A percentile compares a stretch with the other conserved stretches of the same genome.
These are phyloP conservation scores for Fallopia convolvulus DNA, from an alignment of 148 eudicot genomes.

Conservation along the genomic window DNA sequence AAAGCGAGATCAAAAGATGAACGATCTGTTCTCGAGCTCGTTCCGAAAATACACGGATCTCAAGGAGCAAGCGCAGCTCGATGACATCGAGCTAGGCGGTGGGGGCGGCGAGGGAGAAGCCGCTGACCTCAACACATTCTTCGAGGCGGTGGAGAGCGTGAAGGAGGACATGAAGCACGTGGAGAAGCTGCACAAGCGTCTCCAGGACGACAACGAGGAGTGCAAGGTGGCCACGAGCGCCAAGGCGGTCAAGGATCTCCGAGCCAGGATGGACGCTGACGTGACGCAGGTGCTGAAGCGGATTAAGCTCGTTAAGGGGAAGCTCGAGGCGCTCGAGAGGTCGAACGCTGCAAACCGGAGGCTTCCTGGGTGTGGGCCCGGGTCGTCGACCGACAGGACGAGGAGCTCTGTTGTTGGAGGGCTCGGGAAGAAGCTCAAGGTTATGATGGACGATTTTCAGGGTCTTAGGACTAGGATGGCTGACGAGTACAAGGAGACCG, in stretches of 20 bases:
- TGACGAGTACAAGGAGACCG: slow-evolving; percentile 65
- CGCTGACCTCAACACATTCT: slow-evolving; percentile 51
- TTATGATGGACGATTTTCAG: slow-evolving; percentile 68
- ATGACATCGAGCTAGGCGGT: slow-evolving; percentile 42
- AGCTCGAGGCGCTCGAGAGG: slow-evolving; percentile 55
- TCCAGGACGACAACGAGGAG: slow-evolving; percentile 58
- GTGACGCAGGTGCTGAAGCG: slow-evolving; percentile 51
- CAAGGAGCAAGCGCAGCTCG: slow-evolving; percentile 28
- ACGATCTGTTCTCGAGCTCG: slow-evolving; percentile 69
- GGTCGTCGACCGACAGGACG: slow-evolving; percentile 65
- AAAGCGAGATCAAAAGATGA: slow-evolving; percentile 30
- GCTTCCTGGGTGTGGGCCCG: slow-evolving; percentile 58
- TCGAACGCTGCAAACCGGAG: slow-evolving; percentile 51
- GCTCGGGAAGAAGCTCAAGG: slow-evolving; percentile 58
- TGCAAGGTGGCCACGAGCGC: slow-evolving; percentile 55
- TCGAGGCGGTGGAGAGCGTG: slow-evolving; percentile 54
- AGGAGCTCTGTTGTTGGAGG: slow-evolving; percentile 60
- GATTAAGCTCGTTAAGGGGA: slow-evolving; percentile 52
- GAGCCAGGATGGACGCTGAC: slow-evolving; percentile 62
- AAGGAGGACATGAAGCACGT: slow-evolving; percentile 57
- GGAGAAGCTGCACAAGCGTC: slow-evolving; percentile 41
- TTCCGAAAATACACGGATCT: slow-evolving; percentile 53
- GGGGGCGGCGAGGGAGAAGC: slow-evolving; percentile 20
- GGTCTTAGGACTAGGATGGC: slow-evolving; percentile 48
- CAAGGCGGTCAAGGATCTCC: slow-evolving; percentile 40